phyloP scores from a whole-genome alignment of 805 yeast species.

The Candida multigemmis region DNA sequence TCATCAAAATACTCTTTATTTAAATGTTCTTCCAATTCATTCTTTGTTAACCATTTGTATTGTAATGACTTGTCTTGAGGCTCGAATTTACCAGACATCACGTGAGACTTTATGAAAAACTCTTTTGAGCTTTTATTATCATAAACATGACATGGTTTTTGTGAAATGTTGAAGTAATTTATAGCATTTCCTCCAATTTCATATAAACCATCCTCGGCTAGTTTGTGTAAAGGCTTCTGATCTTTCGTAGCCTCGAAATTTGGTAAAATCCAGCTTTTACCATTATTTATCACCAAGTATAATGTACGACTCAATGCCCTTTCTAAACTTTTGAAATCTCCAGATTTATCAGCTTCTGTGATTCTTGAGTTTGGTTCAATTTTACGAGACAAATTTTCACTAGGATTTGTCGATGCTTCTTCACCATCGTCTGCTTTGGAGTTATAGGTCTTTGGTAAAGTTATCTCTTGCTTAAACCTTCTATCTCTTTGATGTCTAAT shows the following conservation, averaged over 20 bases:
- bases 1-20: slow-evolving; percentile 45
- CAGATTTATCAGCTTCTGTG: slow-evolving; percentile 66
- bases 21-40: slow-evolving; percentile 56
- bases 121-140: slow-evolving; percentile 38
- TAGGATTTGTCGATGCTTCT: slow-evolving; percentile 6
- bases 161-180: slow-evolving; percentile 88
- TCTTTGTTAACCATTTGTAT: slow-evolving; percentile 78
- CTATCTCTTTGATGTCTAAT: slow-evolving; percentile 85
- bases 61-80: slow-evolving; percentile 31
- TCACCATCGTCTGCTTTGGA: slow-evolving; percentile 17
- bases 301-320: slow-evolving; percentile 73
- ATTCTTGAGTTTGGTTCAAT: slow-evolving; percentile 60
- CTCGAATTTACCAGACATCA: slow-evolving; percentile 72
- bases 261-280: slow-evolving; percentile 73
- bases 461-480: slow-evolving; percentile 66
- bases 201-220: slow-evolving; percentile 70
- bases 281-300: slow-evolving; percentile 51
- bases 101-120: slow-evolving; percentile 78
- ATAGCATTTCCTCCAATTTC: slow-evolving; percentile 64
- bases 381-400: slow-evolving; percentile 55
- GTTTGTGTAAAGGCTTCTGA: slow-evolving; percentile 48
- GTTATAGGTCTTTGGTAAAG: slow-evolving; percentile 60
- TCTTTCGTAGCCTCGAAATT: slow-evolving; percentile 36
- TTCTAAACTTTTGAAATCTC: slow-evolving; percentile 63
- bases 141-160: slow-evolving; percentile 71